Base-by-base conservation (phyloP, 495 filamentous ascomycete species). In the Clavariopsis aquatica region DNA sequence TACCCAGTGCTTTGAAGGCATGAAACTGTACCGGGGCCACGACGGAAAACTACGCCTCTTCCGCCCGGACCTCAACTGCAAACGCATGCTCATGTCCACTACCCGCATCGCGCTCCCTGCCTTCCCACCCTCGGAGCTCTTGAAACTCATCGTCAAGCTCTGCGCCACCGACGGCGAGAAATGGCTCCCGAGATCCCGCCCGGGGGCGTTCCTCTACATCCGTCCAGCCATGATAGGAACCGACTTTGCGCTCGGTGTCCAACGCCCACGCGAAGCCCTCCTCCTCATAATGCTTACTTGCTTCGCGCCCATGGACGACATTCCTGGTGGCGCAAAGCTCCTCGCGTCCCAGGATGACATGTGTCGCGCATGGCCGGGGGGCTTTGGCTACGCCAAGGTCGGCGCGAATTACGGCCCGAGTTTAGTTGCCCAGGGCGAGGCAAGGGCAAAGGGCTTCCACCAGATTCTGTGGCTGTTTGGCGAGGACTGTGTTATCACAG, bases 391-490 rank as follows among this genome's bases (percentile, higher is more conserved):
- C 67, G 91, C 91, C 52, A 96, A 96, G 77, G 85, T 96, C 12
- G 91, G 91, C 49, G 92, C 92, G 26, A 96, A 96, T 79, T 96
- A 96, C 73, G 92, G 91, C 0, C 92, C 92, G 7, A 85, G 81
- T 24, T 78, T 96, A 43, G 81, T 89, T 60, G 87, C 91, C 1
- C 90, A 92, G 46, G 79, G 81, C 38, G 86, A 91, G 72, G 92
- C 92, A 8, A 77, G 82, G 59, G 79, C 77, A 12, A 74, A 81
- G 57, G 92, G 92, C 2, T 96, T 86, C 67, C 83, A 92, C 69
- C 92, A 96, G 80, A 88, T 96, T 29, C 83, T 96, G n/a, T 96
- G 92, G 92, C 81, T 96, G 52, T 92, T 93, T 65, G 90, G 89
- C 1, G 75, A 81, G 49, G 78, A 92, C 46, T 83, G 85, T 13